Evolutionary conservation across 768 basidiomycete species (phyloP), one percentile per base, ranked within the genome.

Genomic region (Rhizopogon rudus): DNA sequence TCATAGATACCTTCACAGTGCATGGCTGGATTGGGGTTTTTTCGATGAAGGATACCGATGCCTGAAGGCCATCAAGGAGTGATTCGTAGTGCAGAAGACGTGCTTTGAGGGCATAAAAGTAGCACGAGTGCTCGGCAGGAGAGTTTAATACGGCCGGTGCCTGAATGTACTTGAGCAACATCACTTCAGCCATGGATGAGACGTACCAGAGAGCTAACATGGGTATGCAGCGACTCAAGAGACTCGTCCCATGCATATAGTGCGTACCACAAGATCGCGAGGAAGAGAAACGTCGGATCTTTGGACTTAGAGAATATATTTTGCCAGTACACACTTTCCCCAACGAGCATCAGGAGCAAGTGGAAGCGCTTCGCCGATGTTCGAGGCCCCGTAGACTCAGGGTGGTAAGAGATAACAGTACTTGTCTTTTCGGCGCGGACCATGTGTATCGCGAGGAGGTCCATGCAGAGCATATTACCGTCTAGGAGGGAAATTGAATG

Each of bases 201-300:
- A 66, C 79, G 42, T 62, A 82, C 81, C 74, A 85, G 62, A 31
- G 57, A 66, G 56, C 75, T 77, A 25, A 84, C 75, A 57, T 85
- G 79, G 6, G 63, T 56, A 58, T 80, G 81, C 31, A 85, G 62
- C 7, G 64, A 60, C 62, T 83, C 82, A 29, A 83, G 71, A 3
- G 80, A 69, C 61, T 85, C 82, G 53, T 85, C 83, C 81, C 83
- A 85, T 1, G 80, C 73, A 59, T 85, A 84, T 25, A 83, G 65
- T 1, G 80, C 77, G 59, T 83, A 82, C 83, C 83, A 85, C 44
- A 85, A 65, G 28, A 77, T 70, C 43, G 77, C 73, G 6, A 84
- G 59, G 43, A 84, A 69, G 8, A 84, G 60, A 53, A 83, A 82
- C 0, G 82, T 84, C 6, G 82, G 80, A 54, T 84, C 83, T 5